Conservation (phyloP, 768 basidiomycete species). For the Artomyces pyxidatus region DNA sequence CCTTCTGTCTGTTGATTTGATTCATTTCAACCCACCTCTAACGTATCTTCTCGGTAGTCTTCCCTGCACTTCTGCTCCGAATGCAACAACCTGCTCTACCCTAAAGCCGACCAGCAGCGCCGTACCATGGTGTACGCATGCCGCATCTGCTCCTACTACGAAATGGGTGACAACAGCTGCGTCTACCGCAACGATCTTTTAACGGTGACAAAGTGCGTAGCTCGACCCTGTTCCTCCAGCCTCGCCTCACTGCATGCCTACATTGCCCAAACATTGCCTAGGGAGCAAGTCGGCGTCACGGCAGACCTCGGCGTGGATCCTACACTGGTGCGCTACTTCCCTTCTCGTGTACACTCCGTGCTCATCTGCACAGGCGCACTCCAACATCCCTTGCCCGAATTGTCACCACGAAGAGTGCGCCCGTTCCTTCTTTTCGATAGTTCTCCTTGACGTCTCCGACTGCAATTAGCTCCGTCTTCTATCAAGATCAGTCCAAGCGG, state of each 20-base stretch:
- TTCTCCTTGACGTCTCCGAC: no score
- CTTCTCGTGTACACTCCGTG: neutral
- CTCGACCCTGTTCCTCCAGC: constrained; percentile 16
- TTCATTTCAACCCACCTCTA: no score
- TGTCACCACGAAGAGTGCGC: constrained; percentile 81
- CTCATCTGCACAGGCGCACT: constrained; percentile 54
- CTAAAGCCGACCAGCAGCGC: constrained; percentile 82
- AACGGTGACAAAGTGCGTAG: constrained; percentile 91
- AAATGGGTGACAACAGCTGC: constrained; percentile 78
- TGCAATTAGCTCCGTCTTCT: constrained; percentile 71
- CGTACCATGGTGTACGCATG: constrained; percentile 86
- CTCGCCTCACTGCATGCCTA: neutral
- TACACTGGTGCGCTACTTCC: constrained; percentile 53
- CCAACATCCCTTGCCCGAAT: constrained; percentile 73
- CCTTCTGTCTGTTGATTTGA: no score
- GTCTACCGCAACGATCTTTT: constrained; percentile 92
- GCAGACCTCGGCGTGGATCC: constrained; percentile 83
- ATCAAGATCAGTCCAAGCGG: constrained; percentile 95
- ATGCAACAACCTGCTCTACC: constrained; percentile 93
- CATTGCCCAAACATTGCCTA: constrained; percentile 24
- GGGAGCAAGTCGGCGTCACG: constrained; percentile 91
- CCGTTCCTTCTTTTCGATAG: no score
- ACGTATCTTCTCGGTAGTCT: no score
- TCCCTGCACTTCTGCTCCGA: constrained; percentile 88
- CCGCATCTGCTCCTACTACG: constrained; percentile 75